These are phyloP conservation scores for Comarum palustre DNA, from an alignment of 306 rosid genomes.

Conservation along the genomic window DNA sequence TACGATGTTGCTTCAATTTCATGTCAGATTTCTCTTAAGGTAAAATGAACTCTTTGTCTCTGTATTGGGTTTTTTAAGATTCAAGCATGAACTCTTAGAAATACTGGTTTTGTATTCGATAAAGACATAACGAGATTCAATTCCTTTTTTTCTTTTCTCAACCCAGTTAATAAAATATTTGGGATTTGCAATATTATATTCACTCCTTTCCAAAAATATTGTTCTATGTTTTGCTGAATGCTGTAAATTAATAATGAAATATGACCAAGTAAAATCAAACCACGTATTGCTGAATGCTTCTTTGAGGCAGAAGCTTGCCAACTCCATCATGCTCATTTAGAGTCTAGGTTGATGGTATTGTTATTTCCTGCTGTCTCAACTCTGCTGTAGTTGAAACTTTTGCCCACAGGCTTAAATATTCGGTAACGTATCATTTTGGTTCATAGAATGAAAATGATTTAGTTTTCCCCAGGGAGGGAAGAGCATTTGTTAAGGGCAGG, in stretches of 20 bases:
- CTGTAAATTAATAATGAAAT: neutral
- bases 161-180: too few relatives aligned
- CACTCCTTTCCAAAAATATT: too few relatives aligned
- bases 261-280: neutral
- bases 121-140: too few relatives aligned
- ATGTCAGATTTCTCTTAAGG: too few relatives aligned
- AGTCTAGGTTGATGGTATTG: neutral
- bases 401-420: neutral
- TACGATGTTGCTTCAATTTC: too few relatives aligned
- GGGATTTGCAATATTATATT: too few relatives aligned
- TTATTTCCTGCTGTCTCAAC: neutral
- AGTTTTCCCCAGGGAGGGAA: neutral
- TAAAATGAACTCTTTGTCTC: too few relatives aligned
- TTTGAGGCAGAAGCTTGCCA: neutral
- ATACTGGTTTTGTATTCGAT: too few relatives aligned
- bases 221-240: too few relatives aligned
- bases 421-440: neutral
- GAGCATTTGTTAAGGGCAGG: neutral
- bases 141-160: too few relatives aligned
- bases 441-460: neutral
- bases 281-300: neutral
- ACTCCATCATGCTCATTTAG: neutral
- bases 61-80: too few relatives aligned
- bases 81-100: slow-evolving; percentile 15
- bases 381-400: neutral